These are phyloP conservation scores for Xerocomus amazonicus DNA, from an alignment of 1,284 basidiomycete species.

Conservation along the genomic window DNA sequence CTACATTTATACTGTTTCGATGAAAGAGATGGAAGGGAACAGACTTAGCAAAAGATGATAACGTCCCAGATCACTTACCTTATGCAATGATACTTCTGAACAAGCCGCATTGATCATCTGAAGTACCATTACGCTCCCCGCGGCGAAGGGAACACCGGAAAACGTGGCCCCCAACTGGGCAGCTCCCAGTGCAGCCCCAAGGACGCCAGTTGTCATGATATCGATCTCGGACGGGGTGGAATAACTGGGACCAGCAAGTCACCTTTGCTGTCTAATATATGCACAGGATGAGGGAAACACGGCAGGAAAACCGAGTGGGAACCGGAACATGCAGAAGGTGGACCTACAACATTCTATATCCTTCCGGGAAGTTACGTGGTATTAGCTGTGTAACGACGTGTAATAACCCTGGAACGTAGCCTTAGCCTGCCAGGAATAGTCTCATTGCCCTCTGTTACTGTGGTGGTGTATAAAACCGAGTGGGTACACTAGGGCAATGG, in stretches of 20 bases:
- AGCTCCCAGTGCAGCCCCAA: constrained; percentile 25
- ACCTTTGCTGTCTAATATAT: constrained; percentile 9
- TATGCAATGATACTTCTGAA: constrained; percentile 42
- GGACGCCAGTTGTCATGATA: constrained; percentile 28
- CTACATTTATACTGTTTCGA: constrained; percentile 38
- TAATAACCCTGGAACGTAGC: no score
- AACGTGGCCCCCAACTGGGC: constrained; percentile 42
- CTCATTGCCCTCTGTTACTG: no score
- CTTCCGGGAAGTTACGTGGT: no score
- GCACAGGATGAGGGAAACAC: background rate
- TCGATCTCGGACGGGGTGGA: background rate
- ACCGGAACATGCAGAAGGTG: background rate
- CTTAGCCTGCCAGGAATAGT: no score
- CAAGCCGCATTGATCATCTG: constrained; percentile 42
- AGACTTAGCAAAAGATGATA: constrained; percentile 5
- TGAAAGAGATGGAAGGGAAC: background rate
- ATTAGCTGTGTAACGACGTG: no score
- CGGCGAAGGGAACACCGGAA: constrained; percentile 43
- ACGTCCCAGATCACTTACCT: constrained; percentile 32
- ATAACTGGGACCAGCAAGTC: background rate
- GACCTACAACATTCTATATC: background rate
- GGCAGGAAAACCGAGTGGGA: background rate
- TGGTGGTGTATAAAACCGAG: no score
- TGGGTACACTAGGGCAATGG: no score
- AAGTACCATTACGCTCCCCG: constrained; percentile 38